Evolutionary conservation across 257 asterid genomes (phyloP).

Genomic region (Scutellaria galericulata): DNA sequence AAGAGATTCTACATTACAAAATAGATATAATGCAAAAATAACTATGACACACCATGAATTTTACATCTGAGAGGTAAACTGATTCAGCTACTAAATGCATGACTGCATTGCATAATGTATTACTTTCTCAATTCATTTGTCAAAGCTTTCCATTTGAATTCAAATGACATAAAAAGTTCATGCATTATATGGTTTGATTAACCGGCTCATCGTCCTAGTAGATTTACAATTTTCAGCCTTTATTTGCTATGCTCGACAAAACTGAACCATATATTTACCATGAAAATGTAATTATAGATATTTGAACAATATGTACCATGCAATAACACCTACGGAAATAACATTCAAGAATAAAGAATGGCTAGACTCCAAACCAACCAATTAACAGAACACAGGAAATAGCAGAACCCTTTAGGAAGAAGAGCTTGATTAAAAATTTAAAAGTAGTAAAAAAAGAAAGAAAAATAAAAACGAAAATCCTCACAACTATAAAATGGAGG

Average conservation of each 20-base stretch:
- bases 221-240: constrained; percentile 6
- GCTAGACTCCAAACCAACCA: constrained; percentile 1
- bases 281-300: background rate
- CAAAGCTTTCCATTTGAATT: background rate
- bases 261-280: constrained; percentile 10
- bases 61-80: no score
- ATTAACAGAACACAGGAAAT: background rate
- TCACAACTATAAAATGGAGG: constrained; percentile 11
- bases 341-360: background rate
- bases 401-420: background rate
- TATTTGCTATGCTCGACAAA: background rate
- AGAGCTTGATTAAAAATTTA: background rate
- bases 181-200: constrained; percentile 20
- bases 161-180: constrained; percentile 9
- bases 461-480: background rate
- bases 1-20: no score
- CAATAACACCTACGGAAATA: constrained; percentile 1
- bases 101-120: background rate
- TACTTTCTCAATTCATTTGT: constrained; percentile 16
- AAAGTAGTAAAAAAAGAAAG: background rate
- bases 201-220: background rate
- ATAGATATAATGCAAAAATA: no score
- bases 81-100: background rate
- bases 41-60: no score
- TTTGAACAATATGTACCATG: background rate